These are phyloP conservation scores for Tolypocladium endophyticum DNA, from an alignment of 2,329 filamentous ascomycete genomes.

Conservation along the genomic window DNA sequence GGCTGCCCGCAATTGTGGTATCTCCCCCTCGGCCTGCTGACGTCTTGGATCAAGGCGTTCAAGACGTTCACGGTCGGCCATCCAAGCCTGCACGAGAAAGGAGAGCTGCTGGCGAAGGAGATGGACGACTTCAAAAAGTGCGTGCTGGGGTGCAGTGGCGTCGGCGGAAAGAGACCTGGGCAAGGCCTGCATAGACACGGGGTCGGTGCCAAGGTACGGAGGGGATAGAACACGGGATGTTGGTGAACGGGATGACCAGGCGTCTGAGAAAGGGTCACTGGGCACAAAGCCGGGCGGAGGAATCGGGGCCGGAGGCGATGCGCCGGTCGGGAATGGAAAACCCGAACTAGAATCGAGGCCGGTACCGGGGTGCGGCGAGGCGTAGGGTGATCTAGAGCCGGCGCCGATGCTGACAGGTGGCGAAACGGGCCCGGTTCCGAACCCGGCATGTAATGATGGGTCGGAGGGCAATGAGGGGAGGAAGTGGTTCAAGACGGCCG, in stretches of 20 bases:
- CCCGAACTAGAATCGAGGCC: not conserved
- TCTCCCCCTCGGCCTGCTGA: not conserved
- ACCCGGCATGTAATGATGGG: not conserved
- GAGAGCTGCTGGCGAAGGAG: constrained; percentile 1
- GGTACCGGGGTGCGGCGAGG: not conserved
- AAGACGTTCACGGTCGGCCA: constrained; percentile 1
- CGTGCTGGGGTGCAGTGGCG: not conserved
- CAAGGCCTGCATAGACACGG: not conserved
- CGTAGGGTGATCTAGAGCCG: not conserved
- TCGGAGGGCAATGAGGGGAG: not conserved
- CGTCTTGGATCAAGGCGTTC: not conserved
- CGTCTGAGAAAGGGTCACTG: not conserved
- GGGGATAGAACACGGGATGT: not conserved
- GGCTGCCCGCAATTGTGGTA: not conserved
- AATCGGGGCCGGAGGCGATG: not conserved
- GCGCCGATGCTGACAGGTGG: not conserved
- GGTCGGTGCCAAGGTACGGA: not conserved
- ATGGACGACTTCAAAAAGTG: not conserved
- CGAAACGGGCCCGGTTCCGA: not conserved
- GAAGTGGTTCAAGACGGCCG: not conserved
- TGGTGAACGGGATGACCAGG: not conserved
- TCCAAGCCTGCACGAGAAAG: constrained; percentile 2
- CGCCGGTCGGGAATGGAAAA: not conserved
- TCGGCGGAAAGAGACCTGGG: not conserved
- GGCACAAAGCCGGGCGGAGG: not conserved